Percentiles rank a stretch among this genome's conserved stretches.
phyloP scores from a whole-genome alignment of 441 rosid genomes.

The Capsella rubella region DNA sequence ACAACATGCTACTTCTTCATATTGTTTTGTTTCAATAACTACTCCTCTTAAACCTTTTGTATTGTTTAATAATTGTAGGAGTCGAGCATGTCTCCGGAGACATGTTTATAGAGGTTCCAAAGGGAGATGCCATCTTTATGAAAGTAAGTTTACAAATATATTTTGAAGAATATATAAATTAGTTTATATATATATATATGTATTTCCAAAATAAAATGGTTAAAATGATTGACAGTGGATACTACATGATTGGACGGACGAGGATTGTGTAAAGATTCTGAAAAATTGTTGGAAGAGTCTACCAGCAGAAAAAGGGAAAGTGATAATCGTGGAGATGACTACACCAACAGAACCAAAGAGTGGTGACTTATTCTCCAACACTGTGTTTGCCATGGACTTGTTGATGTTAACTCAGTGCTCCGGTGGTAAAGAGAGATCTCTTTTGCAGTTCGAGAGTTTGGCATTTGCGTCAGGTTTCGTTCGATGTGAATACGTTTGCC shows the following conservation, averaged over 20 bases:
- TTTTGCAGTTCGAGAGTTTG: constrained; percentile 29
- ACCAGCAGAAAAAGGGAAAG: constrained; percentile 46
- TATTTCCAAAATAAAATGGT: background rate
- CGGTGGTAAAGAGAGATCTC: constrained; percentile 35
- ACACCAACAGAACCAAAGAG: constrained; percentile 45
- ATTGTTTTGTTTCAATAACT: background rate
- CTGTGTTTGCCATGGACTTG: constrained; percentile 35
- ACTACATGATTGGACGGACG: constrained; percentile 43
- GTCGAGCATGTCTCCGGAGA: constrained; percentile 45
- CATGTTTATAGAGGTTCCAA: constrained; percentile 47
- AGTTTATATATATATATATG: too few relatives aligned
- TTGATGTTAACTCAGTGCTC: constrained; percentile 36
- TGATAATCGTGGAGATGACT: constrained; percentile 48
- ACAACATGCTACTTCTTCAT: background rate
- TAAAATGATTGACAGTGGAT: constrained; percentile 26
- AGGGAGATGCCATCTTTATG: constrained; percentile 44
- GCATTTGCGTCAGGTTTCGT: constrained; percentile 25
- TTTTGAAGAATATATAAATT: background rate
- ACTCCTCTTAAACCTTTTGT: background rate
- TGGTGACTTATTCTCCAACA: constrained; percentile 30
- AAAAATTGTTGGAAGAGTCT: constrained; percentile 51
- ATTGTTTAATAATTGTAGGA: constrained; percentile 14
- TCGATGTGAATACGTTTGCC: constrained; percentile 35
- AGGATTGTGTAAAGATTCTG: constrained; percentile 48
- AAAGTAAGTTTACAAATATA: constrained; percentile 31